phyloP scores from a whole-genome alignment of 116 monocot genomes.

The Trichopus zeylanicus region DNA sequence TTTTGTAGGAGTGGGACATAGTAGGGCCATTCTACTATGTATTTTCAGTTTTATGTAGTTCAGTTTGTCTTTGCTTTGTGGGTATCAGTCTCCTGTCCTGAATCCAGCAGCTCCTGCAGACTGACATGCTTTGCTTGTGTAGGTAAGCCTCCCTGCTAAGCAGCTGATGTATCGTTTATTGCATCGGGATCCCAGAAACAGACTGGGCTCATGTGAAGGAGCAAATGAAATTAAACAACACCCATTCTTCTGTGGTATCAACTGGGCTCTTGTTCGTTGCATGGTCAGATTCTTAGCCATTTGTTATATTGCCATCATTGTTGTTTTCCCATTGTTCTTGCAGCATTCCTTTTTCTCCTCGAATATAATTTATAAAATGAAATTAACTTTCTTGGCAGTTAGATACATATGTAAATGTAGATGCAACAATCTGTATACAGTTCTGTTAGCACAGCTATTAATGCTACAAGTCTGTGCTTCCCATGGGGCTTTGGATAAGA shows the following conservation, averaged over 20 bases:
- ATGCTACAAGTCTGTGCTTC: too few species aligned
- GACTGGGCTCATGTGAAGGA: slow-evolving; percentile 86
- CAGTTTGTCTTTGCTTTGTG: not conserved
- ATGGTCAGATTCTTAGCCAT: slow-evolving; percentile 32
- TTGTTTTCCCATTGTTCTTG: not conserved
- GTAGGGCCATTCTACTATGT: too few species aligned
- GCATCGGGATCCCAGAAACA: slow-evolving; percentile 85
- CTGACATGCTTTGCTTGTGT: slow-evolving; percentile 1
- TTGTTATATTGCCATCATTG: not conserved
- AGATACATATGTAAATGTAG: too few species aligned
- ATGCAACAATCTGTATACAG: too few species aligned
- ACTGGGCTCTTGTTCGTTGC: slow-evolving; percentile 88
- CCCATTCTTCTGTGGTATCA: slow-evolving; percentile 74
- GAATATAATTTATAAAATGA: too few species aligned
- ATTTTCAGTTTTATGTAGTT: not conserved
- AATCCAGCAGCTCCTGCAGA: not conserved
- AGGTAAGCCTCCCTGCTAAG: slow-evolving; percentile 70
- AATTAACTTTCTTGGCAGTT: too few species aligned
- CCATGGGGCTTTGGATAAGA: too few species aligned
- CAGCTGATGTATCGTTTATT: slow-evolving; percentile 76
- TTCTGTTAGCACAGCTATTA: too few species aligned
- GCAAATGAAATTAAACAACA: slow-evolving; percentile 90
- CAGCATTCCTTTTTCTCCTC: not conserved
- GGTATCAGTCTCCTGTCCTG: not conserved
- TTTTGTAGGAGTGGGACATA: too few species aligned